Evolutionary conservation across 371 early-diverging fungal genomes (phyloP), one percentile per base, ranked within the genome.

Genomic region (Zychaea mexicana): DNA sequence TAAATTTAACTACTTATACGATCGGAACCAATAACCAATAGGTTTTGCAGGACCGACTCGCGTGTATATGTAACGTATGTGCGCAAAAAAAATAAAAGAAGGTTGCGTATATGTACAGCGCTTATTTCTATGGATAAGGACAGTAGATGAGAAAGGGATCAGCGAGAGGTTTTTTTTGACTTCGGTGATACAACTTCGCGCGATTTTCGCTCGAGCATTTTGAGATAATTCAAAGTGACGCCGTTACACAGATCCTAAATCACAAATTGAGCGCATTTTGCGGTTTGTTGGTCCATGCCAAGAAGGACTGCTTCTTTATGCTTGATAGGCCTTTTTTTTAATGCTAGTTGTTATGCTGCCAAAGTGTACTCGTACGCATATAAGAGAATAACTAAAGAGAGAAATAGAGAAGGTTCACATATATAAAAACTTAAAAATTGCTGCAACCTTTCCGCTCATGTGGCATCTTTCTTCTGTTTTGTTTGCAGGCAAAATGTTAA

Each of bases 251-350:
- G 13, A 47, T 49, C 26, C 2, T 33, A 30, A 38, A 33, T 53
- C 52, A 42, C 42, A 26, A 21, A 38, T 47, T 64, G 64, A 30
- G 64, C 56, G 31, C 45, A 57, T 64, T 64, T 56, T 64, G 64
- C 64, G 36, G 64, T 64, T 64, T 64, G 64, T 49, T 36, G 26
- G 56, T 22, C 19, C 12, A 15, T 58, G 39, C 61, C 27, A 61
- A 38, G 53, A 33, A 26, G 42, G 45, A 58, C 39, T 36, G 39
- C 10, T 24, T 31, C 13, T n/a, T n/a, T 46, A 9, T 2, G 8
- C 52, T 19, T 61, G 62, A 61, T 61, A 61, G 62, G 54, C 38
- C 27, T 61, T 61, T 61, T 61, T 32, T n/a, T 12, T 28, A 15
- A 9, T 24, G n/a, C 7, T 22, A 12, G 9, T 10, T 6, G 31